A percentile compares a stretch with the other conserved stretches of the same genome.
phyloP scores from a whole-genome alignment of 495 filamentous ascomycete genomes.

The Podospora didyma region DNA sequence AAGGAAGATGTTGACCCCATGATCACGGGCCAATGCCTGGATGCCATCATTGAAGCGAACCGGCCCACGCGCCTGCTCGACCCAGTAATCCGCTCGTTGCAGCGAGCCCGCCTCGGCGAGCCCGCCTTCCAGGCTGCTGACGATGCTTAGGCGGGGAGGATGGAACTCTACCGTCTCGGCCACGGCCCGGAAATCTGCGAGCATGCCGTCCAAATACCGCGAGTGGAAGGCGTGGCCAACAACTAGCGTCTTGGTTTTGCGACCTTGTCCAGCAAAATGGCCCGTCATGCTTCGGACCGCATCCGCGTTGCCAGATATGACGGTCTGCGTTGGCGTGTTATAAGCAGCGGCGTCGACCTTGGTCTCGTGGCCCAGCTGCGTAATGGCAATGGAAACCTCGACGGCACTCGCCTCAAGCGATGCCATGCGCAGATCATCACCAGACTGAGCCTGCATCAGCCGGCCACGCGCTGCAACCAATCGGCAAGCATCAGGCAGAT shows the following conservation, averaged over 20 bases:
- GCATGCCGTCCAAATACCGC: slow-evolving; percentile 22
- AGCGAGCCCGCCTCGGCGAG: background rate
- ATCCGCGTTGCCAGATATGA: slow-evolving; percentile 21
- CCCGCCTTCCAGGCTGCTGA: background rate
- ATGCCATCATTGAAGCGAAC: slow-evolving; percentile 27
- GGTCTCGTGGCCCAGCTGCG: slow-evolving; percentile 7
- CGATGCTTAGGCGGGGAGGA: background rate
- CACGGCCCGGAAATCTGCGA: slow-evolving; percentile 20
- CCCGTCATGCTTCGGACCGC: slow-evolving; percentile 14
- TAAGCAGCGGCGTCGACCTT: slow-evolving; percentile 19
- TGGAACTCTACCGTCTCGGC: slow-evolving; percentile 12
- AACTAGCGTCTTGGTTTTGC: slow-evolving; percentile 3
- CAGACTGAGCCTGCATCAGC: slow-evolving; percentile 23
- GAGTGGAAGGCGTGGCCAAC: slow-evolving; percentile 28
- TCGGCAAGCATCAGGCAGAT: slow-evolving; percentile 23
- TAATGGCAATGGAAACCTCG: background rate
- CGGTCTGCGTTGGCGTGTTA: slow-evolving; percentile 26
- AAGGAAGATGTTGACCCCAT: slow-evolving; percentile 24
- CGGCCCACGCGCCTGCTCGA: slow-evolving; percentile 19
- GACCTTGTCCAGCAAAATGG: slow-evolving; percentile 11
- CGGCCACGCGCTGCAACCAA: slow-evolving; percentile 25
- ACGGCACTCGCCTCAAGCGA: slow-evolving; percentile 15
- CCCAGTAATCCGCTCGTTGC: background rate
- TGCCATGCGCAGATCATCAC: slow-evolving; percentile 18
- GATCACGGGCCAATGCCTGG: slow-evolving; percentile 14